Conservation (phyloP, 2,329 filamentous ascomycete genomes). For the Magnaporthales sp. region DNA sequence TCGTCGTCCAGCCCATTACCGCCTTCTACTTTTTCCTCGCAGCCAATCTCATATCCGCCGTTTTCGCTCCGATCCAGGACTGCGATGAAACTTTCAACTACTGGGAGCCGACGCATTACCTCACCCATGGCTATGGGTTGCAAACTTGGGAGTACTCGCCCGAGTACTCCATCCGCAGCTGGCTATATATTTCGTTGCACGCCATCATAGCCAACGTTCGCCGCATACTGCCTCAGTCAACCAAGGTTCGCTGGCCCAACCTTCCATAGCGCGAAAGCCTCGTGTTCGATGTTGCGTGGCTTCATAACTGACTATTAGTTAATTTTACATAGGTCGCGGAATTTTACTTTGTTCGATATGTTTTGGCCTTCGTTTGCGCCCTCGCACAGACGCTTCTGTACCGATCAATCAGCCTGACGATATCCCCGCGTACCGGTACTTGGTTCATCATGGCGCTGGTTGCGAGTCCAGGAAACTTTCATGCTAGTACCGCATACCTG, state of each 20-base stretch:
- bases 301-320: neutral
- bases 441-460: slow-evolving; percentile 73
- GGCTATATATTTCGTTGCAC: slow-evolving; percentile 81
- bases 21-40: slow-evolving; percentile 75
- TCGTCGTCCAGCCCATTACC: slow-evolving; percentile 60
- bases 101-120: slow-evolving; percentile 94
- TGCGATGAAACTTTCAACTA: slow-evolving; percentile 99
- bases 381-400: slow-evolving; percentile 76
- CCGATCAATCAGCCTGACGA: slow-evolving; percentile 62
- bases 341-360: slow-evolving; percentile 79
- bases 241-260: slow-evolving; percentile 35
- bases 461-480: slow-evolving; percentile 85
- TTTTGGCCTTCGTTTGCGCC: slow-evolving; percentile 69
- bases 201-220: slow-evolving; percentile 61
- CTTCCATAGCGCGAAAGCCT: neutral
- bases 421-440: slow-evolving; percentile 77
- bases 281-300: neutral
- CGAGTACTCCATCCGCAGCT: slow-evolving; percentile 88
- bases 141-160: slow-evolving; percentile 99
- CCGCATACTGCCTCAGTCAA: slow-evolving; percentile 51
- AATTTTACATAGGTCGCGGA: slow-evolving; percentile 43
- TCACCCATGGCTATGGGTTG: slow-evolving; percentile 83
- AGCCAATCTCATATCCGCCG: slow-evolving; percentile 66
- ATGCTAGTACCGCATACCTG: slow-evolving; percentile 77
- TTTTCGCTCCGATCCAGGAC: slow-evolving; percentile 87